Conservation (phyloP, 2,329 filamentous ascomycete species). For the Sphaceloma murrayae region DNA sequence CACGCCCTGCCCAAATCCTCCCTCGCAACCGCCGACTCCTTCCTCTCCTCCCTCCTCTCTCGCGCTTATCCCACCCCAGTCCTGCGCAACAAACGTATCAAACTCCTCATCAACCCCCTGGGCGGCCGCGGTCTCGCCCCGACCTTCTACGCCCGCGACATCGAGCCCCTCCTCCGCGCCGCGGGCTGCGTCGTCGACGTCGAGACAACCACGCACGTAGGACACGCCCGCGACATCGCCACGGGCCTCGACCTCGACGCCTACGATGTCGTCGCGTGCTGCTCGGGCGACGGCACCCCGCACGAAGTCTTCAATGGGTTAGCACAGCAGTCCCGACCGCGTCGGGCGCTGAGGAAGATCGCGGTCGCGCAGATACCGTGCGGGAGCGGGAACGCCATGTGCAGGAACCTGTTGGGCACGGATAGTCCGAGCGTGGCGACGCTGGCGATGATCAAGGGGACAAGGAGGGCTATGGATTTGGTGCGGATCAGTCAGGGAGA, state of each 20-base stretch:
- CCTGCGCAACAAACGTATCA: constrained; percentile 64
- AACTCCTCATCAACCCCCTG: constrained; percentile 83
- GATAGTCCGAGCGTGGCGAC: constrained; percentile 65
- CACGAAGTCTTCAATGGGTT: constrained; percentile 95
- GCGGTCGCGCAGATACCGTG: constrained; percentile 83
- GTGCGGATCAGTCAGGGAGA: constrained; percentile 78
- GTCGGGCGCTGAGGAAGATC: constrained; percentile 61
- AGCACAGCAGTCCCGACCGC: constrained; percentile 64
- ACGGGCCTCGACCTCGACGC: constrained; percentile 65
- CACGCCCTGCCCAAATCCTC: constrained; percentile 49
- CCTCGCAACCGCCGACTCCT: constrained; percentile 45
- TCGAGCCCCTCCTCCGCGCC: constrained; percentile 72
- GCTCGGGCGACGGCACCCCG: constrained; percentile 83
- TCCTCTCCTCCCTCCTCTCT: constrained; percentile 56
- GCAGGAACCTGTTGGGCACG: constrained; percentile 79
- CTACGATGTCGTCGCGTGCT: constrained; percentile 78
- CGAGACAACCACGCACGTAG: constrained; percentile 58
- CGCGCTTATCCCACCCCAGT: constrained; percentile 58
- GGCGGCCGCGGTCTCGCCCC: constrained; percentile 71
- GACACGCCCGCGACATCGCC: constrained; percentile 70
- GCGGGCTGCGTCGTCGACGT: constrained; percentile 69
- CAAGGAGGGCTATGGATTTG: constrained; percentile 75
- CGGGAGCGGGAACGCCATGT: constrained; percentile 90
- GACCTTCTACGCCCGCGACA: constrained; percentile 63
- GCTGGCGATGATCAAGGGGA: constrained; percentile 75